phyloP scores from a whole-genome alignment of 352 stramenopile genomes.

The Phytophthora nicotianae region DNA sequence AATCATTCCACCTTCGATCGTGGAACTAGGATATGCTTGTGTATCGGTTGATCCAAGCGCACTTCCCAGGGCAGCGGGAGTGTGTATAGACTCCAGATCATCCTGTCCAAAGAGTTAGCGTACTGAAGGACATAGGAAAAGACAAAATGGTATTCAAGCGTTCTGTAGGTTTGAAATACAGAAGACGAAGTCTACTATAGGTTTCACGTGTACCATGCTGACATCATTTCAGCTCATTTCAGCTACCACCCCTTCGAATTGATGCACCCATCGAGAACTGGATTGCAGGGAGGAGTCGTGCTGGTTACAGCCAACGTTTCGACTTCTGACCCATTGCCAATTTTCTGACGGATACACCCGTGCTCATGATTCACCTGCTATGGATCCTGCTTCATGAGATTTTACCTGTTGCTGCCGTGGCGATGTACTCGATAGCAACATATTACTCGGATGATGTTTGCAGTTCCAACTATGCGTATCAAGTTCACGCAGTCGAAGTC shows the following conservation, averaged over 20 bases:
- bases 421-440: slow-evolving; percentile 2
- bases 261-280: slow-evolving; percentile 7
- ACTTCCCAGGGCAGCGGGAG: slow-evolving; percentile 21
- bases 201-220: neutral
- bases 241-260: neutral
- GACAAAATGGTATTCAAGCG: too few species aligned
- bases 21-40: slow-evolving; percentile 17
- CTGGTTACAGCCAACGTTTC: neutral
- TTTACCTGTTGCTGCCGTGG: neutral
- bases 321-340: neutral
- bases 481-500: slow-evolving; percentile 7
- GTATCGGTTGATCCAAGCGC: slow-evolving; percentile 15
- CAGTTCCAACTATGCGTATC: neutral
- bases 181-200: too few species aligned
- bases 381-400: neutral
- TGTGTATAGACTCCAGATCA: slow-evolving; percentile 28
- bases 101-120: neutral
- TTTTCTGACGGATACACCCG: neutral
- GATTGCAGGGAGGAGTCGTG: neutral
- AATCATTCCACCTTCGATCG: slow-evolving; percentile 13
- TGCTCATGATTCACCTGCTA: neutral
- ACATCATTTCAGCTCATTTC: neutral
- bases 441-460: slow-evolving; percentile 4
- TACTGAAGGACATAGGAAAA: too few species aligned
- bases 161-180: too few species aligned